Conservation (phyloP, 1,139 yeast genomes). For the Kluyveromyces sp. region DNA sequence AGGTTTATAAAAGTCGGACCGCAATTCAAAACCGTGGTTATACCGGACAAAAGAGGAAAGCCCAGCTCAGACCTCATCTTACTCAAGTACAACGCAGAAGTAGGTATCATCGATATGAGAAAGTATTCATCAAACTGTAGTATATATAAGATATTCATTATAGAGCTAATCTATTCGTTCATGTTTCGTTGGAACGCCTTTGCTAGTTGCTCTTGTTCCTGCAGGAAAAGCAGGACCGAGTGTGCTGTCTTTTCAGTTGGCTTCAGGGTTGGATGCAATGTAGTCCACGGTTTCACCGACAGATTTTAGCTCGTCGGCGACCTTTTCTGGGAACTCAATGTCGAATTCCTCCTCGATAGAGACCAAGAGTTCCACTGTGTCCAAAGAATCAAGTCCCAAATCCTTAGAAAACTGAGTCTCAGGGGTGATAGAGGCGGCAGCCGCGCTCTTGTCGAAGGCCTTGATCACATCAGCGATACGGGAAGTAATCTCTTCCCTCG, state of each 20-base stretch:
- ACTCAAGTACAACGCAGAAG: too few species aligned
- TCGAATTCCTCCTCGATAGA: slow-evolving; percentile 69
- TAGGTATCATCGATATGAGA: too few species aligned
- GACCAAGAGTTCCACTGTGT: slow-evolving; percentile 63
- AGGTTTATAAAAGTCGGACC: neutral
- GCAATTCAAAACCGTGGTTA: neutral
- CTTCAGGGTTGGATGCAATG: slow-evolving; percentile 38
- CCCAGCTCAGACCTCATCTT: too few species aligned
- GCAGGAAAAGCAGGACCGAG: too few species aligned
- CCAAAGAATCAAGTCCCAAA: slow-evolving; percentile 63
- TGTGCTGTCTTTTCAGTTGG: slow-evolving; percentile 30
- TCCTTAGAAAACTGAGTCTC: slow-evolving; percentile 37
- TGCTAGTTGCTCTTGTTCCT: too few species aligned
- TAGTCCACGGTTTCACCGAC: slow-evolving; percentile 64
- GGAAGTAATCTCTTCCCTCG: slow-evolving; percentile 21
- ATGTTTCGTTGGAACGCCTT: neutral
- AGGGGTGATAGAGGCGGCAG: slow-evolving; percentile 24
- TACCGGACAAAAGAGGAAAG: neutral
- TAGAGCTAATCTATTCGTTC: neutral
- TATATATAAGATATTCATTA: neutral
- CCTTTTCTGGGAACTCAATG: slow-evolving; percentile 57
- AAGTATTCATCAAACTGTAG: neutral
- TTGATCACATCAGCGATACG: slow-evolving; percentile 29
- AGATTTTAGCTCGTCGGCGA: slow-evolving; percentile 62
- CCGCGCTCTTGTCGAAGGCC: slow-evolving; percentile 27